Base-by-base conservation (phyloP, 2,329 filamentous ascomycete species). In the Alternaria atra region DNA sequence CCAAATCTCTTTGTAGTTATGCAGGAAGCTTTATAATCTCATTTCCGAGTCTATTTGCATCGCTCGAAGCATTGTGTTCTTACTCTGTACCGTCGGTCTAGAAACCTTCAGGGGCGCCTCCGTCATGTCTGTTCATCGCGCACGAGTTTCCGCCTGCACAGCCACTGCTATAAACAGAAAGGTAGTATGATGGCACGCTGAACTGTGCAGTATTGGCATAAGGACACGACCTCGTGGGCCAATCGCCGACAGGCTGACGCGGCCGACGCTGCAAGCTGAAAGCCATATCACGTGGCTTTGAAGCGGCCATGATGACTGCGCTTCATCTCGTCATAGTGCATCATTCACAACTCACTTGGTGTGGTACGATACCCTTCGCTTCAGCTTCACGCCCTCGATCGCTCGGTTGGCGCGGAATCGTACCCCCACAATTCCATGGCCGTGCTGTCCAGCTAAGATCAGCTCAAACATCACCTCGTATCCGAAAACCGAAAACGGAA, bases 281-380 rank as follows among this genome's bases (percentile, higher is more conserved):
- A 30, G 35, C 57, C 43, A 55, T 27, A 25, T 60, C 52, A 55
- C 57, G 52, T 60, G 57, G 50, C 52, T 51, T 37, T 53, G 47
- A 23, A 17, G 20, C 40, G 20, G 17, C 40, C 20, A 23, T 23
- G 40, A 43, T 43, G 20, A 50, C 46, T 37, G 20, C 46, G 46
- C 46, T 50, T 50, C 32, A 50, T 32, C 46, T 50, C 32, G 46
- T 47, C 51, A 25, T 32, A 46, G 12, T 47, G 43, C 51, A 30
- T 30, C 15, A 39, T 40, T 34, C 17, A 29, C 50, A 35, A 23
- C 17, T 39, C 32, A 20, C 32, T 48, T 39, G 37, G 25, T 34
- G 44, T 48, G 44, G 25, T 29, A 48, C 17, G 9, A 39, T 40
- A 25, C 34, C 12, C 27, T 25, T 32, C 37, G 9, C 32, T 35